Base-by-base conservation (phyloP, 306 rosid species). In the Luffa aegyptiaca region DNA sequence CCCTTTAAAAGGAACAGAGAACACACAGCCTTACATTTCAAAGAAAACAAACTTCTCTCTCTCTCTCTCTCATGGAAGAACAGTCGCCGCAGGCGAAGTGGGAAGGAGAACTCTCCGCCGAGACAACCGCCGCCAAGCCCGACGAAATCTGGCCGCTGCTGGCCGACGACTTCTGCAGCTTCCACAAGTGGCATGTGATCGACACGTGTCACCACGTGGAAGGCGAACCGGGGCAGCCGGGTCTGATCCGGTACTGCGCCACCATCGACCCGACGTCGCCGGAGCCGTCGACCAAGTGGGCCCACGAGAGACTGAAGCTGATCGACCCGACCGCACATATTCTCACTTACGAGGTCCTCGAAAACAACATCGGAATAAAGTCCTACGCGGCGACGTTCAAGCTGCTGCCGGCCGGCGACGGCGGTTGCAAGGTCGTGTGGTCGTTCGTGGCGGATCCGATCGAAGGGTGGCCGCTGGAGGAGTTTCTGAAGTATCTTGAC, bases 341-440 rank as follows among this genome's bases (percentile, higher is more conserved):
- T 75, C 20, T 90, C 70, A 80, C 85, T 62, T 90, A 90, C 35
- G 85, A 87, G 75, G 1, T 85, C 42, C 10, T 12, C 3, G 92
- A 87, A 0, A 85, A 79, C 79, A 90, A 90, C 84, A 0, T 84
- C 6, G 92, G 94, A 12, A 48, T 90, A 41, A 77, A 77, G 80
- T 80, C 87, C 3, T 86, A 90, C 64, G 88, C 85, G 11, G 87
- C 83, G 26, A 90, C 90, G 0, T 0, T 83, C 8, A 80, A 75
- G 68, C 86, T 88, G 0, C 6, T 80, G 39, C 74, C 87, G 2
- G 33, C 2, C n/a, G 8, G 33, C 53, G 31, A 65, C 5, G 59
- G 4, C 17, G 89, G 88, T 0, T 90, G 88, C 82, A 81, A 78
- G 92, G 80, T 90, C 6, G 84, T 88, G 68, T 90, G 93, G 97